These are phyloP conservation scores for Fragaria ananassa DNA, from an alignment of 306 rosid species.

Conservation along the genomic window DNA sequence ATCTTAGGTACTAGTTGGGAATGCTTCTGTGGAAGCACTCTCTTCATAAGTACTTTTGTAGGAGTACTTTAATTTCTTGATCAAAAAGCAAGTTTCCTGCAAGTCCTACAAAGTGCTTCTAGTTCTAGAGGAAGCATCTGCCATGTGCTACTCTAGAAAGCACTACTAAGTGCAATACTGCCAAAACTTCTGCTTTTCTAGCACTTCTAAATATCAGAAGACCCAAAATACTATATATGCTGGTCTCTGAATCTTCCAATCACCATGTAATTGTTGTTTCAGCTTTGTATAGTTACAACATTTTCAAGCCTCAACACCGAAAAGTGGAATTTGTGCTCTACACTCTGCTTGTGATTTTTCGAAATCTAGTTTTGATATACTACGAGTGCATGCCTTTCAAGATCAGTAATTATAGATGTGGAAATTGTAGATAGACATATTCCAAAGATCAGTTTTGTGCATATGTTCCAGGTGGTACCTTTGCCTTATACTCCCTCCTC, in stretches of 20 bases:
- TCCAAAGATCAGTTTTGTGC: slow-evolving; percentile 23
- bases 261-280: slow-evolving; percentile 3
- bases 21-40: not conserved
- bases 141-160: not conserved
- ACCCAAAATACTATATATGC: not conserved
- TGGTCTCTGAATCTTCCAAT: slow-evolving; percentile 2
- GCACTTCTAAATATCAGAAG: not conserved
- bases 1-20: not conserved
- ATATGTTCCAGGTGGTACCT: slow-evolving; percentile 66
- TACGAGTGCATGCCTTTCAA: slow-evolving; percentile 7
- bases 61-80: not conserved
- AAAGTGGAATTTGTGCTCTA: not conserved
- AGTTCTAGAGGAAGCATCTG: not conserved
- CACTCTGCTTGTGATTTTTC: not conserved
- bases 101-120: not conserved
- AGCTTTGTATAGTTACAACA: too few species aligned
- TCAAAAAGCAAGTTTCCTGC: not conserved
- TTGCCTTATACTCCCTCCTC: slow-evolving; percentile 73
- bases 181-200: not conserved
- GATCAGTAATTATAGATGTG: not conserved
- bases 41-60: not conserved
- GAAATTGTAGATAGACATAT: slow-evolving; percentile 12
- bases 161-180: not conserved
- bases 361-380: not conserved
- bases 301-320: not conserved